Percentiles rank a stretch among this genome's conserved stretches.
These are phyloP conservation scores for Arabidopsis suecica DNA, from an alignment of 345 rosid species.

Conservation along the genomic window DNA sequence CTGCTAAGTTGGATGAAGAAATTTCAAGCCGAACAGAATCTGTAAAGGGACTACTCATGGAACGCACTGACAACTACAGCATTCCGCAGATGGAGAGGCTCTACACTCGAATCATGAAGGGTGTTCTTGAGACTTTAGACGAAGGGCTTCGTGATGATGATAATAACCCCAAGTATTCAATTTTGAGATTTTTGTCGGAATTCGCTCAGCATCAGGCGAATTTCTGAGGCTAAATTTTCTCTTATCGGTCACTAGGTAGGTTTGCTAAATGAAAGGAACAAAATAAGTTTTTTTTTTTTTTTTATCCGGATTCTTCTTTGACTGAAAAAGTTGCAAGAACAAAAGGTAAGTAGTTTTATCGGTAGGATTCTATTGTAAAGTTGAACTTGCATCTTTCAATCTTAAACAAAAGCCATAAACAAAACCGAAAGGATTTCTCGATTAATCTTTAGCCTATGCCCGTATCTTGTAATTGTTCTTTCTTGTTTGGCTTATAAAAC, in stretches of 20 bases:
- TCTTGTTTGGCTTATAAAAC: neutral
- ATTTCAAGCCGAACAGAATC: constrained; percentile 50
- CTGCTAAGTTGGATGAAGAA: constrained; percentile 52
- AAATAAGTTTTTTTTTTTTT: neutral
- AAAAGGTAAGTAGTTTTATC: constrained; percentile 16
- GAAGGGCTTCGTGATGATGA: constrained; percentile 51
- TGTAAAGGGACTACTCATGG: constrained; percentile 56
- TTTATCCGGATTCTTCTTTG: constrained; percentile 2
- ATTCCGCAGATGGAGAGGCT: constrained; percentile 92
- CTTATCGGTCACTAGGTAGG: constrained; percentile 35
- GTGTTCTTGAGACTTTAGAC: constrained; percentile 62
- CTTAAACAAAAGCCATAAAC: constrained; percentile 2
- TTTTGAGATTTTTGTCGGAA: constrained; percentile 83
- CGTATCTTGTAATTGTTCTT: neutral
- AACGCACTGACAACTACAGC: constrained; percentile 60
- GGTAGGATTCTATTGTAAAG: constrained; percentile 34
- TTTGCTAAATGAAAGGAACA: constrained; percentile 31
- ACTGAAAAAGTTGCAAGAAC: constrained; percentile 30
- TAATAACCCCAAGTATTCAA: constrained; percentile 60
- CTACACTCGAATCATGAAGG: constrained; percentile 77
- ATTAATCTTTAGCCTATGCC: neutral
- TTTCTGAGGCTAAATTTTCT: constrained; percentile 57
- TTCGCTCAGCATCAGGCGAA: constrained; percentile 72
- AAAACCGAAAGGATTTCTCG: neutral
- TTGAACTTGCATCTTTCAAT: constrained; percentile 20